Conservation (phyloP, 169 alveolate genomes). For the Cryptosporidium sp. region DNA sequence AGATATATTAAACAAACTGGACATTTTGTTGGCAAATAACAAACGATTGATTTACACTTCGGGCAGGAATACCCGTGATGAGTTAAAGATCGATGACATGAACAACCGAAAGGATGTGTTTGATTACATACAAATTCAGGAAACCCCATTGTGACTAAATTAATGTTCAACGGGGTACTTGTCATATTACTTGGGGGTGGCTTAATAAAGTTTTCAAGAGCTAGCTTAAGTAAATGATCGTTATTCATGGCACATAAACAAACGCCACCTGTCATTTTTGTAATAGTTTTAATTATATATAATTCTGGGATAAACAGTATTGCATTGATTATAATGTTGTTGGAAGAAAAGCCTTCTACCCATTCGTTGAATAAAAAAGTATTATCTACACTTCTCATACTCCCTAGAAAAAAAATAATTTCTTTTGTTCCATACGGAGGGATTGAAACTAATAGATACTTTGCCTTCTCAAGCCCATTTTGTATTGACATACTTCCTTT, state of each 20-base stretch:
- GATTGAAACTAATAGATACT: slow-evolving; percentile 31
- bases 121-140: slow-evolving; percentile 31
- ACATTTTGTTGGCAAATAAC: slow-evolving; percentile 62
- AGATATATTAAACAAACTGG: slow-evolving; percentile 56
- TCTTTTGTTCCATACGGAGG: slow-evolving; percentile 75
- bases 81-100: slow-evolving; percentile 31
- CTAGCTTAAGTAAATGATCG: slow-evolving; percentile 34
- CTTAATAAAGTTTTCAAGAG: slow-evolving; percentile 58
- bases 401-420: slow-evolving; percentile 48
- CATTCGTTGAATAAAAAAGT: slow-evolving; percentile 45
- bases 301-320: slow-evolving; percentile 64
- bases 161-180: slow-evolving; percentile 31
- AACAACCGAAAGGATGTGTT: slow-evolving; percentile 50
- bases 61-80: slow-evolving; percentile 58
- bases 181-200: slow-evolving; percentile 23
- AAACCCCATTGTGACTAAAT: slow-evolving; percentile 63
- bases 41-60: slow-evolving; percentile 55
- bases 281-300: slow-evolving; percentile 40
- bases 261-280: slow-evolving; percentile 59
- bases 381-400: slow-evolving; percentile 73
- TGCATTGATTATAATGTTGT: slow-evolving; percentile 43
- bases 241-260: slow-evolving; percentile 70
- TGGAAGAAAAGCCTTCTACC: slow-evolving; percentile 38
- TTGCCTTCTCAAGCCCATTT: slow-evolving; percentile 74
- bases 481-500: slow-evolving; percentile 70